A percentile compares a stretch with the other conserved stretches of the same genome.
Conservation (phyloP, 2,329 filamentous ascomycete genomes). For the Aspergillus pseudoterreus region DNA sequence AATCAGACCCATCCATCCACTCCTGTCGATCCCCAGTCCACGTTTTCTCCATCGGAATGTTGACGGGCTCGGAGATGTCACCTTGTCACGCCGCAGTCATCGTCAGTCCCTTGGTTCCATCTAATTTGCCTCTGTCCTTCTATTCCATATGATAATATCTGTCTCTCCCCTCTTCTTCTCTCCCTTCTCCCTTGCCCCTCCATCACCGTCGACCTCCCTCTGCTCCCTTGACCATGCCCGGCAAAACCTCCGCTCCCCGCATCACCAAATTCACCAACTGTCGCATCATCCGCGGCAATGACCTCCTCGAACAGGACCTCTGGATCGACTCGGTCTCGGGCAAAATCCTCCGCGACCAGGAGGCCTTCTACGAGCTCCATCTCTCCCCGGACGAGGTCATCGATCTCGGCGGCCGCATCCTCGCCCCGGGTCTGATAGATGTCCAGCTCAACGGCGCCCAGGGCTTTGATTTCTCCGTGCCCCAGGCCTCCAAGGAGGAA, state of each 20-base stretch:
- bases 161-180: neutral
- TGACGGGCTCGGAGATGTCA: too few relatives aligned
- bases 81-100: neutral
- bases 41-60: too few relatives aligned
- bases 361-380: constrained; percentile 50
- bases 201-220: neutral
- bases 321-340: constrained; percentile 82
- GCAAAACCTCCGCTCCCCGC: constrained; percentile 36
- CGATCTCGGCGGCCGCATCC: constrained; percentile 76
- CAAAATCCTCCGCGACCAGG: constrained; percentile 71
- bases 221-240: constrained; percentile 20
- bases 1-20: too few relatives aligned
- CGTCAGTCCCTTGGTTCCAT: neutral
- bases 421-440: constrained; percentile 84
- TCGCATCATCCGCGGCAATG: constrained; percentile 65
- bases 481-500: constrained; percentile 59
- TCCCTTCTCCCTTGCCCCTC: neutral
- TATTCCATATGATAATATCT: neutral
- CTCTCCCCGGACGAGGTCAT: constrained; percentile 66
- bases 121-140: neutral
- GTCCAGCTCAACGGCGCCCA: constrained; percentile 89
- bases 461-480: constrained; percentile 86
- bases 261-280: constrained; percentile 92
- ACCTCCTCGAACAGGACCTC: constrained; percentile 72
- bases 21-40: too few relatives aligned